Percentiles rank a stretch among this genome's conserved stretches.
Evolutionary conservation across 805 yeast species (phyloP).

Genomic region (Yarrowia bubula): DNA sequence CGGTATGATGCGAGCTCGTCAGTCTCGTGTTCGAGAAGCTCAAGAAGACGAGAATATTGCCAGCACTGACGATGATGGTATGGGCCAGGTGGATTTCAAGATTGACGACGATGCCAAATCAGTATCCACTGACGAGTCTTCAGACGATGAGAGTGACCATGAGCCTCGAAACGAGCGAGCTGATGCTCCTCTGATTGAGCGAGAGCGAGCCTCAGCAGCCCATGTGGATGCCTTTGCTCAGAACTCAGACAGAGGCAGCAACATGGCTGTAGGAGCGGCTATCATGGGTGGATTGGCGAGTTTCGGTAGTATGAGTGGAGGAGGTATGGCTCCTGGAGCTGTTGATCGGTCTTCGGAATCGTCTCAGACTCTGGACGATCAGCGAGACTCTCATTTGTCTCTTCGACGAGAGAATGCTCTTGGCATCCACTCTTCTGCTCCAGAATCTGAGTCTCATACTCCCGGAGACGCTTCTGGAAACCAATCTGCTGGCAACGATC

Average conservation of each 20-base stretch:
- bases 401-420: constrained; percentile 2
- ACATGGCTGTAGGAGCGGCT: constrained; percentile 1
- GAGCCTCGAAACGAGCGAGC: not conserved
- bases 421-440: constrained; percentile 11
- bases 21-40: constrained; percentile 1
- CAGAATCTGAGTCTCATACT: constrained; percentile 16
- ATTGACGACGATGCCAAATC: not conserved
- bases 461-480: not conserved
- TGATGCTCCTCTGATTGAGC: not conserved
- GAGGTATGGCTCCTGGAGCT: constrained; percentile 28
- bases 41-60: not conserved
- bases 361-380: not conserved
- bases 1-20: constrained; percentile 5
- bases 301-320: constrained; percentile 15
- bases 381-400: not conserved
- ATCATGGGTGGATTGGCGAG: constrained; percentile 6
- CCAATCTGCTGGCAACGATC: not conserved
- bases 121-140: constrained; percentile 9
- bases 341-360: constrained; percentile 15
- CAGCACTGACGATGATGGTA: constrained; percentile 9
- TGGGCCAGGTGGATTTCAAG: not conserved
- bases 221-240: constrained; percentile 6
- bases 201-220: constrained; percentile 9
- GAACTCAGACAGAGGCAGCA: constrained; percentile 1
- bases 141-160: constrained; percentile 24